Conservation (phyloP, 2,329 filamentous ascomycete species). For the Paraphoma chrysanthemicola region DNA sequence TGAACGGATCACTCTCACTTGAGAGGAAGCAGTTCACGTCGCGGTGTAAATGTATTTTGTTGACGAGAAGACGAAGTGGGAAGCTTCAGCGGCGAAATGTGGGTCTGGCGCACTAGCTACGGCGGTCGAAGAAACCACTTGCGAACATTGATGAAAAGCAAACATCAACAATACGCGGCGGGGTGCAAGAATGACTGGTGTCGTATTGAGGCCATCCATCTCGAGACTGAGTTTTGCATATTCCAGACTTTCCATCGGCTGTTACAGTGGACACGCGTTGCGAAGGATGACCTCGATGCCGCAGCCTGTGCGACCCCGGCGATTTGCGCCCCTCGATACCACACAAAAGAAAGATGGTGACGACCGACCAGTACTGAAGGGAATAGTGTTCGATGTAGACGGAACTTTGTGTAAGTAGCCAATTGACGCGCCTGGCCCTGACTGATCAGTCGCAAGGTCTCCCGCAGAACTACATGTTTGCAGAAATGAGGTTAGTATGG, state of each 20-base stretch:
- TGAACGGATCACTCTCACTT: too few species aligned
- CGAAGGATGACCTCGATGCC: slow-evolving; percentile 17
- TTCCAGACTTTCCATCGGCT: neutral
- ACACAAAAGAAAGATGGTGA: slow-evolving; percentile 31
- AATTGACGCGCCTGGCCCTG: neutral
- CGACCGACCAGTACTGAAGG: slow-evolving; percentile 57
- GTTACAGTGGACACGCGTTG: neutral
- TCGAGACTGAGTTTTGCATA: neutral
- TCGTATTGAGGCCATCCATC: neutral
- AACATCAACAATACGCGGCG: neutral
- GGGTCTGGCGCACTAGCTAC: neutral
- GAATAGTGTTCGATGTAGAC: slow-evolving; percentile 89
- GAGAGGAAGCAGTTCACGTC: too few species aligned
- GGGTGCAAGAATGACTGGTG: neutral
- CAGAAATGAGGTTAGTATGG: slow-evolving; percentile 72
- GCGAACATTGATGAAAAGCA: neutral
- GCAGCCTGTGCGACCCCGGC: slow-evolving; percentile 43
- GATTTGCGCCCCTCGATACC: slow-evolving; percentile 59
- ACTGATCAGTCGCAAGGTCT: slow-evolving; percentile 61
- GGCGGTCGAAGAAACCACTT: neutral
- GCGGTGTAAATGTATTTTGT: too few species aligned
- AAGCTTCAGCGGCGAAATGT: neutral
- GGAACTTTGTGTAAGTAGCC: slow-evolving; percentile 81
- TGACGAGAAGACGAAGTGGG: neutral
- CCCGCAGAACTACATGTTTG: slow-evolving; percentile 96